phyloP scores from a whole-genome alignment of 202 grass and related monocot genomes.

The Musa balbisiana region DNA sequence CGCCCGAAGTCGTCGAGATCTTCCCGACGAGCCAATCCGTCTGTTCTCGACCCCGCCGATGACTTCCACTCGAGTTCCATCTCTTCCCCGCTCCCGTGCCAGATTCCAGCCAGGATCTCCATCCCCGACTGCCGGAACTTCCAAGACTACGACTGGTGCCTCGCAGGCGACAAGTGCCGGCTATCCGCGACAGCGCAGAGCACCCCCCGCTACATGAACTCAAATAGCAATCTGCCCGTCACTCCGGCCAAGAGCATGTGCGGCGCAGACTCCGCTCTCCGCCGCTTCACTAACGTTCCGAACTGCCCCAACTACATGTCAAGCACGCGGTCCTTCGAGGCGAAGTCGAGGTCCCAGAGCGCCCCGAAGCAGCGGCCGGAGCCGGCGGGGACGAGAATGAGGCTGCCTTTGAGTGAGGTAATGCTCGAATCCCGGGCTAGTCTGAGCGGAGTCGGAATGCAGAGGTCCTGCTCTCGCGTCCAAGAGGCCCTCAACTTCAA shows the following conservation, averaged over 20 bases:
- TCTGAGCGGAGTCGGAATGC: slow-evolving; percentile 39
- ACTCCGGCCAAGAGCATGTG: slow-evolving; percentile 60
- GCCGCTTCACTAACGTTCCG: slow-evolving; percentile 8
- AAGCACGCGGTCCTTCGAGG: slow-evolving; percentile 87
- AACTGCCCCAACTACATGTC: slow-evolving; percentile 75
- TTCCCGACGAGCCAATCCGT: slow-evolving; percentile 47
- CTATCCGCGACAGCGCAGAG: slow-evolving; percentile 63
- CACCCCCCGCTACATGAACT: slow-evolving; percentile 56
- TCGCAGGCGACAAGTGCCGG: slow-evolving; percentile 40
- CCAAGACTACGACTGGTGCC: slow-evolving; percentile 42
- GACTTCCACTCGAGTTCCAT: slow-evolving; percentile 31
- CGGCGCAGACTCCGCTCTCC: slow-evolving; percentile 17
- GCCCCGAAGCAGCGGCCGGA: slow-evolving; percentile 77
- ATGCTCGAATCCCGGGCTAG: slow-evolving; percentile 57
- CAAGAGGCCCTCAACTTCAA: slow-evolving; percentile 79
- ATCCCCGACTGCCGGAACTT: slow-evolving; percentile 34
- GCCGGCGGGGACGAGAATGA: slow-evolving; percentile 38
- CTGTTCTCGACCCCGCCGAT: slow-evolving; percentile 29
- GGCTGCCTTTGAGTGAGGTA: slow-evolving; percentile 87
- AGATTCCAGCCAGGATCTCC: slow-evolving; percentile 34
- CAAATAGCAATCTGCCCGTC: slow-evolving; percentile 22
- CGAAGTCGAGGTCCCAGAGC: slow-evolving; percentile 86
- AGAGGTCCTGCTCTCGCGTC: slow-evolving; percentile 35
- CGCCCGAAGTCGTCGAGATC: slow-evolving; percentile 53
- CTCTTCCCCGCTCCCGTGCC: slow-evolving; percentile 37